phyloP scores from a whole-genome alignment of 2,329 filamentous ascomycete species.

The Fusarium euwallaceae region DNA sequence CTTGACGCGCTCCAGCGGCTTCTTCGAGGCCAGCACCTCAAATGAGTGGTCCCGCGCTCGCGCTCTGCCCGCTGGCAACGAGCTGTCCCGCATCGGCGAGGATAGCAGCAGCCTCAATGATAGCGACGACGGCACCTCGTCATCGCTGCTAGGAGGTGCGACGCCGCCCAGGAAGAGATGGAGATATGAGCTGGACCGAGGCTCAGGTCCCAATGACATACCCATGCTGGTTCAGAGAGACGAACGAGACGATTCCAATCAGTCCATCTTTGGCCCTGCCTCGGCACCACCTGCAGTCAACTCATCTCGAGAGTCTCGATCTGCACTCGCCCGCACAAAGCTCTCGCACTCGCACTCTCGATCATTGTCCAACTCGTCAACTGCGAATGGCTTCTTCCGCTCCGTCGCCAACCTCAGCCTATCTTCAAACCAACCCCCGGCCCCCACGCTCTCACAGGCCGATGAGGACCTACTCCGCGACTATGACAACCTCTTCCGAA shows the following conservation, averaged over 20 bases:
- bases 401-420: slow-evolving; percentile 84
- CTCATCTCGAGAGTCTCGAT: slow-evolving; percentile 59
- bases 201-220: slow-evolving; percentile 78
- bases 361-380: slow-evolving; percentile 65
- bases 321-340: slow-evolving; percentile 50
- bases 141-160: slow-evolving; percentile 24
- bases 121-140: slow-evolving; percentile 38
- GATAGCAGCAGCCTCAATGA: slow-evolving; percentile 46
- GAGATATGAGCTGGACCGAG: slow-evolving; percentile 89
- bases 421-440: slow-evolving; percentile 60
- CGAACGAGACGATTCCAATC: slow-evolving; percentile 44
- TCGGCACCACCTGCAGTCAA: slow-evolving; percentile 38
- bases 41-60: slow-evolving; percentile 74
- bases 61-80: slow-evolving; percentile 51
- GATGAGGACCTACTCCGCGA: slow-evolving; percentile 86
- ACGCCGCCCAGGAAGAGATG: slow-evolving; percentile 69
- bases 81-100: slow-evolving; percentile 69
- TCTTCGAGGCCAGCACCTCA: slow-evolving; percentile 89
- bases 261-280: slow-evolving; percentile 52
- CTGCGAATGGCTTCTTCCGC: slow-evolving; percentile 76
- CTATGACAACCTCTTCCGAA: slow-evolving; percentile 95
- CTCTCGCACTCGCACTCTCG: slow-evolving; percentile 52
- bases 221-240: slow-evolving; percentile 91
- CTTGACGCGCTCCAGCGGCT: slow-evolving; percentile 89
- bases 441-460: slow-evolving; percentile 65